Base-by-base conservation (phyloP, 441 rosid genomes). In the Adansonia madagascariensis region DNA sequence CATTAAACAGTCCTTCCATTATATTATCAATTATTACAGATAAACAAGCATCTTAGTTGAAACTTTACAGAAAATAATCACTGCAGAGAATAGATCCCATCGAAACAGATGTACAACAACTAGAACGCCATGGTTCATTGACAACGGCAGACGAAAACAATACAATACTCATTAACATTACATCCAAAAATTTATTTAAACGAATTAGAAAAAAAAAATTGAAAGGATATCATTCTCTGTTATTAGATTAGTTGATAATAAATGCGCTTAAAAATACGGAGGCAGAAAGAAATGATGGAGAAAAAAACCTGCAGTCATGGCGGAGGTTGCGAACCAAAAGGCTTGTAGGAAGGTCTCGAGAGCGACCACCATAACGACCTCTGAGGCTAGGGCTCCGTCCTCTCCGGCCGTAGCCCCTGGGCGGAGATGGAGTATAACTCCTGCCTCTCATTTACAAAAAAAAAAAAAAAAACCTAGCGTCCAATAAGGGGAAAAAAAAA, bases 301-400 rank as follows among this genome's bases (percentile, higher is more conserved):
- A 60, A 79, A 78, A 41, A 64, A 22, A 91, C 92, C 95, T 91
- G 88, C 93, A 88, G 80, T 91, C 95, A 79, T 87, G 95, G 60
- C 95, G 95, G 60, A 91, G 88, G 82, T 91, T 91, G 76, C 95
- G 95, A 80, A 91, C 93, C 70, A 91, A 86, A 76, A 91, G 91
- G 80, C 95, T 91, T 15, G 95, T 87, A 4, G 95, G 95, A 2
- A 91, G 85, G 77, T 91, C 95, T 20, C 95, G 82, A 66, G 83
- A 80, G 47, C 96, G 94, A 43, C 92, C 86, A 76, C 88, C 91
- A 74, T 86, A 87, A 0, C 93, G 89, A 17, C 91, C 91, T 15
- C 95, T 82, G 0, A 93, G 93, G 61, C 95, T 89, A 49, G 93
- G 93, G 80, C 95, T 91, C 64, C 93, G 74, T 15, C 88, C 91